phyloP scores from a whole-genome alignment of 192 early-diverging fungal species.

The Entophlyctis helioformis region DNA sequence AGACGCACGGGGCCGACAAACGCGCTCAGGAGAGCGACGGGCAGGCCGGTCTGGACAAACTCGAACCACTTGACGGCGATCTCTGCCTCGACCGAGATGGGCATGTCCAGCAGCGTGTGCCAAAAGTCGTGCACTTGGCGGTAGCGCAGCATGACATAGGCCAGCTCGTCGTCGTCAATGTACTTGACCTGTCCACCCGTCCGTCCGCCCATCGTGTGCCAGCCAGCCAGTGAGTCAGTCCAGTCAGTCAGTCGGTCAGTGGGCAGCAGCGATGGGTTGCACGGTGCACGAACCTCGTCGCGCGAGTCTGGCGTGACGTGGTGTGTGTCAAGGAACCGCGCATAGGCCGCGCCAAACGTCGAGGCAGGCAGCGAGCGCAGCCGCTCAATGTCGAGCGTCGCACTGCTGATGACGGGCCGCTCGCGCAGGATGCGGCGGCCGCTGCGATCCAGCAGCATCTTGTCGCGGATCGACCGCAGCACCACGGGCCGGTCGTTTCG shows the following conservation, averaged over 20 bases:
- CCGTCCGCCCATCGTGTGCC: no score
- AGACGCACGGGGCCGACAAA: conserved; percentile 70
- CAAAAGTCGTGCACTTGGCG: conserved; percentile 92
- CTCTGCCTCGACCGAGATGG: conserved; percentile 77
- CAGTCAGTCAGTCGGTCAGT: no score
- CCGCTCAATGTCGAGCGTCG: conserved; percentile 50
- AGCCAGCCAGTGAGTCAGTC: no score
- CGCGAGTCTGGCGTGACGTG: conserved; percentile 74
- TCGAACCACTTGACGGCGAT: conserved; percentile 94
- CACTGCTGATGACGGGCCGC: conserved; percentile 63
- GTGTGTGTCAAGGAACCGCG: conserved; percentile 64
- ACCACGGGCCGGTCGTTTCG: conserved; percentile 72
- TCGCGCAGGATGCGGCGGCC: conserved; percentile 79
- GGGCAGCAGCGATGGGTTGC: background rate
- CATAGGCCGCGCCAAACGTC: conserved; percentile 82
- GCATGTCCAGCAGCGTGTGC: conserved; percentile 57
- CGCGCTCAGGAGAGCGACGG: conserved; percentile 74
- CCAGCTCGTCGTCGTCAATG: conserved; percentile 81
- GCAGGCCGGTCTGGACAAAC: conserved; percentile 79
- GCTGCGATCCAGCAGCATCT: conserved; percentile 60
- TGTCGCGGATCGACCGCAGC: conserved; percentile 55
- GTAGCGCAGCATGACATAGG: conserved; percentile 88
- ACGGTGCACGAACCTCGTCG: conserved; percentile 36
- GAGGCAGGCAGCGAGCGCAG: conserved; percentile 51
- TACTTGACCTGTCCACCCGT: no score